Evolutionary conservation across 805 yeast species (phyloP), one percentile per base, ranked within the genome.

Genomic region (Nakazawaea anatomiae): DNA sequence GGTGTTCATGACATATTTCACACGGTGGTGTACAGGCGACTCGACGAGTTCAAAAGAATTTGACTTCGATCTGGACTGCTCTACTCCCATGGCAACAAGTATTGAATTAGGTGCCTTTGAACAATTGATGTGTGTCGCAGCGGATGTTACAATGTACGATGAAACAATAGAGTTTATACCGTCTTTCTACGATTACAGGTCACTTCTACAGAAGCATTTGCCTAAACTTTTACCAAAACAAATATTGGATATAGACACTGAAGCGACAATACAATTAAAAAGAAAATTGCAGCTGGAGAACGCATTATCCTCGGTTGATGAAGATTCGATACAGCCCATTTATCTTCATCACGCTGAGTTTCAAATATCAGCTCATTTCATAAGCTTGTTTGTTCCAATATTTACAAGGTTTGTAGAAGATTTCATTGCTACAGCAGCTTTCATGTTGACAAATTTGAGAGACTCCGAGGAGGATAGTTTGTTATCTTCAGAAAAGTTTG

Each of bases 391-490:
- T 61, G 67, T 76, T 1, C 63, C 72, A 3, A 54, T 70, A 5
- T 70, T 85, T 42, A 79, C 80, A 57, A 59, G 64, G 0, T 81
- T 84, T 54, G 74, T 83, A 45, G 76, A 73, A 47, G 64, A 71
- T 7, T 83, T 85, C 56, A 79, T 86, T 29, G 71, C 77, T 10
- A 80, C 83, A 58, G 77, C 85, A 30, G 89, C 90, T 1, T 77
- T 83, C 51, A 70, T 86, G 6, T 68, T 87, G 48, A 83, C 88
- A 1, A 79, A 77, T 57, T 73, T 86, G 42, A 76, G 88, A 56
- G 89, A 87, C 58, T 78, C 79, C 9, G 92, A 87, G 62, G 92
- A 86, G 59, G 92, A 87, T 61, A 76, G 82, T 31, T 60, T 86
- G 25, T 64, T 86, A 18, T 82, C 89, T 0, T 62, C 67, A 36